Conservation (phyloP, 768 basidiomycete species). For the Calocybe cyanea region DNA sequence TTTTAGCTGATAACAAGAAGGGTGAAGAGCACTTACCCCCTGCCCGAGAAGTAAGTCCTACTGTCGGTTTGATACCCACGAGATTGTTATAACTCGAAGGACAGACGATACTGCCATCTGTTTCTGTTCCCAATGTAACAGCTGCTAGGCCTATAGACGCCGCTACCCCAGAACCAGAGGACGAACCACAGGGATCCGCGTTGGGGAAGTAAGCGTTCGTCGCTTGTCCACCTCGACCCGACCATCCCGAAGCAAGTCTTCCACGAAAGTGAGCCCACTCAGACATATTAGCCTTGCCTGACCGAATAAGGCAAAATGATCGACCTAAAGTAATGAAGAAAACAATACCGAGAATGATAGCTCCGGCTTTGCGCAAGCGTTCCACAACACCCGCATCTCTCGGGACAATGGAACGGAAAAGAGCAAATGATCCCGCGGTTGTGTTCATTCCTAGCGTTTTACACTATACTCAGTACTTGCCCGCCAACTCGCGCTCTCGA, state of each 20-base stretch:
- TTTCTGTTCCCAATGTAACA: slow-evolving; percentile 46
- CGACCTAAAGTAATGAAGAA: slow-evolving; percentile 1
- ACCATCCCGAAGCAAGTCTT: slow-evolving; percentile 40
- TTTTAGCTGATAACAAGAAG: background rate
- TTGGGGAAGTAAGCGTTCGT: slow-evolving; percentile 30
- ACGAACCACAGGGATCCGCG: slow-evolving; percentile 55
- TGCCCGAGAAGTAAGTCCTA: slow-evolving; percentile 55
- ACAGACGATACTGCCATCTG: slow-evolving; percentile 52
- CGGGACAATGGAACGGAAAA: slow-evolving; percentile 40
- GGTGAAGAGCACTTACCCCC: too few relatives aligned
- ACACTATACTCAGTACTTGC: too few relatives aligned
- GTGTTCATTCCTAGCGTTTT: slow-evolving; percentile 48
- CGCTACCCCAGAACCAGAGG: slow-evolving; percentile 55
- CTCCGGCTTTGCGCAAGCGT: slow-evolving; percentile 37
- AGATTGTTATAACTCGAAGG: slow-evolving; percentile 51
- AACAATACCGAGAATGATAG: slow-evolving; percentile 38
- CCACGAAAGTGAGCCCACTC: slow-evolving; percentile 52
- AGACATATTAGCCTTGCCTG: slow-evolving; percentile 54
- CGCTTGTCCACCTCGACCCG: slow-evolving; percentile 23
- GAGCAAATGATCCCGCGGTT: slow-evolving; percentile 40
- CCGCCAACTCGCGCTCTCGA: too few relatives aligned
- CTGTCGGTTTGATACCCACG: slow-evolving; percentile 58
- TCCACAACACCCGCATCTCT: slow-evolving; percentile 44
- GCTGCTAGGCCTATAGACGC: slow-evolving; percentile 48
- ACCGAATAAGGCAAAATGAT: background rate